Percentiles rank a stretch among this genome's conserved stretches.
phyloP scores from a whole-genome alignment of 371 early-diverging fungal species.

The Phascolomyces articulosus region DNA sequence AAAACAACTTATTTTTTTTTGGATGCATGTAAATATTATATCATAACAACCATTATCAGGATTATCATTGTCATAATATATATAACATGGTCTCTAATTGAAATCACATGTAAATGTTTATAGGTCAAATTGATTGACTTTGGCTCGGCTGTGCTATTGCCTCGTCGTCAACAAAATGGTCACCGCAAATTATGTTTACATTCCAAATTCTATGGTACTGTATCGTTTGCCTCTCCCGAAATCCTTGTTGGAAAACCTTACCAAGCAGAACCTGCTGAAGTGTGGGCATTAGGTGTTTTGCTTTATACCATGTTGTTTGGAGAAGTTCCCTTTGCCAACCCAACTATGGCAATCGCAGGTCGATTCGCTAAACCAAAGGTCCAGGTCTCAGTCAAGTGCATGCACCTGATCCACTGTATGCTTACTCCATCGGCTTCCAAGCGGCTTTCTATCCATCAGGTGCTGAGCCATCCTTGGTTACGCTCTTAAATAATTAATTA shows the following conservation, averaged over 20 bases:
- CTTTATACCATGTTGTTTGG: constrained; percentile 79
- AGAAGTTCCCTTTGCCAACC: constrained; percentile 72
- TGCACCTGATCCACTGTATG: constrained; percentile 69
- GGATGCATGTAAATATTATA: too few relatives aligned
- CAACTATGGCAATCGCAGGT: constrained; percentile 50
- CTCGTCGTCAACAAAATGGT: constrained; percentile 29
- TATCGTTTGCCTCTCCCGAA: constrained; percentile 78
- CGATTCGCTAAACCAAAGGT: constrained; percentile 44
- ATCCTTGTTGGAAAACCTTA: constrained; percentile 73
- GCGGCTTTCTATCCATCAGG: constrained; percentile 65
- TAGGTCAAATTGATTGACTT: constrained; percentile 82
- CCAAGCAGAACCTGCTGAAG: constrained; percentile 77
- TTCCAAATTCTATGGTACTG: constrained; percentile 69
- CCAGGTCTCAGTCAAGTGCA: constrained; percentile 50
- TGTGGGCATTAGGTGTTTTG: constrained; percentile 82
- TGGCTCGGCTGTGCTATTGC: constrained; percentile 72
- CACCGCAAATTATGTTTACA: constrained; percentile 34
- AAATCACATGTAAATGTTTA: neutral
- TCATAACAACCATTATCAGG: too few relatives aligned
- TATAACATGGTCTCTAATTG: neutral
- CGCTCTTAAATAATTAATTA: constrained; percentile 1
- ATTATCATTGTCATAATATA: neutral
- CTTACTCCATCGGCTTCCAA: constrained; percentile 56
- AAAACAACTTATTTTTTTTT: too few relatives aligned
- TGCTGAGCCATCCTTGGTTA: constrained; percentile 71